phyloP scores from a whole-genome alignment of 2,329 filamentous ascomycete genomes.

The Alternaria incomplexa region DNA sequence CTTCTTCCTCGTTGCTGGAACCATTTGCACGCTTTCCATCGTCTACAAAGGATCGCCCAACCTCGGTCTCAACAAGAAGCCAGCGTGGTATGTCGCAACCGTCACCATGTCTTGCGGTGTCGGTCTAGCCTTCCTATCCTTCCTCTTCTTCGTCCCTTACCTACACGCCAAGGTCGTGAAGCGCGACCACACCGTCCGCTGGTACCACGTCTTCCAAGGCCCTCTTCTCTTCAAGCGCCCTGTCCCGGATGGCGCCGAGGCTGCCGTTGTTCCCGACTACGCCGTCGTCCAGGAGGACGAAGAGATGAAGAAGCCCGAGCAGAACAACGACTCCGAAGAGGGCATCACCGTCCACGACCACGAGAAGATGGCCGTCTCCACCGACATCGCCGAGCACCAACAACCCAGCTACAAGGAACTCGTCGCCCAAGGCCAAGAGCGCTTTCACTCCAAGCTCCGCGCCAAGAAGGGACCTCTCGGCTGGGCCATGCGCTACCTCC shows the following conservation, averaged over 20 bases:
- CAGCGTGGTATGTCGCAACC: slow-evolving; percentile 68
- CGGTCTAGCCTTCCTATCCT: slow-evolving; percentile 65
- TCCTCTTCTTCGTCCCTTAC: slow-evolving; percentile 76
- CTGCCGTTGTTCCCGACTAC: slow-evolving; percentile 73
- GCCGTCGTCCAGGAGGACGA: slow-evolving; percentile 73
- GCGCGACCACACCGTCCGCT: slow-evolving; percentile 69
- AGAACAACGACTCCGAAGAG: slow-evolving; percentile 39
- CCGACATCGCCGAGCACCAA: slow-evolving; percentile 58
- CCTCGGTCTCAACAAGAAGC: slow-evolving; percentile 69
- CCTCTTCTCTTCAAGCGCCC: slow-evolving; percentile 65
- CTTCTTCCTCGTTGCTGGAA: slow-evolving; percentile 78
- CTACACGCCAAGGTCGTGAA: slow-evolving; percentile 71
- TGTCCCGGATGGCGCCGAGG: slow-evolving; percentile 58
- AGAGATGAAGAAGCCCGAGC: slow-evolving; percentile 37
- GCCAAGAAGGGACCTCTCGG: slow-evolving; percentile 71
- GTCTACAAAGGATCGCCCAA: slow-evolving; percentile 82
- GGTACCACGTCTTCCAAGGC: slow-evolving; percentile 67
- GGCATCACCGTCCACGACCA: slow-evolving; percentile 44
- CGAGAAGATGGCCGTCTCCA: slow-evolving; percentile 33
- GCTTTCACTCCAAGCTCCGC: slow-evolving; percentile 68
- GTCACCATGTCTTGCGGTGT: slow-evolving; percentile 70
- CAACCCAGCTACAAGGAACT: slow-evolving; percentile 68
- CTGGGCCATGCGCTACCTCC: slow-evolving; percentile 81
- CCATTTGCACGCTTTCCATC: slow-evolving; percentile 76
- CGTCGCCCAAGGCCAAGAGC: slow-evolving; percentile 61